Conservation (phyloP, 2,329 filamentous ascomycete species). For the Sordariomycetes sp. region DNA sequence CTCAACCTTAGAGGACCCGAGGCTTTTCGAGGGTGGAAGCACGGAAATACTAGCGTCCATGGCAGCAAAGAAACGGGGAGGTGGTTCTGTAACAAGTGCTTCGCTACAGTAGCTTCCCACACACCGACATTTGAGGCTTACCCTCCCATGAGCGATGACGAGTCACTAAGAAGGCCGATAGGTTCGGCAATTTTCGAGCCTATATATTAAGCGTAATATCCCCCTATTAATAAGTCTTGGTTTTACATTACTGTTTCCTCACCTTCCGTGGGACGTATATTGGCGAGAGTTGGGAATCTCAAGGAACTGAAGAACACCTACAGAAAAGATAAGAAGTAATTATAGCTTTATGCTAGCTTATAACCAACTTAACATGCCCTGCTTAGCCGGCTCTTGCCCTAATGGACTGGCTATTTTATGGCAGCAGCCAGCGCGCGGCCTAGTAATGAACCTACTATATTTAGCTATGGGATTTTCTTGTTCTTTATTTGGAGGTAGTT, state of each 20-base stretch:
- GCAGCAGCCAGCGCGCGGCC: neutral
- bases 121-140: slow-evolving; percentile 1
- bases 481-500: too few species aligned
- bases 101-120: neutral
- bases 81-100: slow-evolving; percentile 5
- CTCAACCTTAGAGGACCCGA: neutral
- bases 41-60: neutral
- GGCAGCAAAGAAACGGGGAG: neutral
- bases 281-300: slow-evolving; percentile 1
- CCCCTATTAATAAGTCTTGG: neutral
- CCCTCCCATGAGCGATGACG: neutral
- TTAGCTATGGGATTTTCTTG: too few species aligned
- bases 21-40: neutral
- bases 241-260: slow-evolving; percentile 1
- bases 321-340: neutral
- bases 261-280: slow-evolving; percentile 1
- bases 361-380: neutral
- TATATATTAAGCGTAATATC: neutral
- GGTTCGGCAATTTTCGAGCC: neutral
- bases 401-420: slow-evolving; percentile 3
- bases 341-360: neutral
- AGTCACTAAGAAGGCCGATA: neutral
- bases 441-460: too few species aligned
- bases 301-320: neutral
- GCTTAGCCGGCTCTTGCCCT: neutral